Conservation (phyloP, 1,284 basidiomycete genomes). For the Phellopilus nigrolimitatus region DNA sequence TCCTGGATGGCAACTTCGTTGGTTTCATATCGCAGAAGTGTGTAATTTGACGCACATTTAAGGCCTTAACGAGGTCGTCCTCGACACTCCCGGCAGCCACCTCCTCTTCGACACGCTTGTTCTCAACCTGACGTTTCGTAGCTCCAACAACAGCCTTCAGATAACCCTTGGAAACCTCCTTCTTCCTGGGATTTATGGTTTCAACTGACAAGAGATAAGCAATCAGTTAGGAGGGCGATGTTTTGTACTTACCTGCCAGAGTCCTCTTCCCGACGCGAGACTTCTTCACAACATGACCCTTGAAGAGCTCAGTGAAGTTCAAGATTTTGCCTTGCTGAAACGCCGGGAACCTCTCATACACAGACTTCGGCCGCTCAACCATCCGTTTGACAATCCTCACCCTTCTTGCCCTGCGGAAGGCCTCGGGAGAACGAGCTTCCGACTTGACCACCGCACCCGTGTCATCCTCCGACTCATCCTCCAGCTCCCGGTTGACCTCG, state of each 20-base stretch:
- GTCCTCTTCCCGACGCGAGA: constrained; percentile 60
- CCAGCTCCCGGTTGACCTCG: constrained; percentile 76
- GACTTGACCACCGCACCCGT: constrained; percentile 50
- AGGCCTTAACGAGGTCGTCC: constrained; percentile 59
- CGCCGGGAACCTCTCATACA: constrained; percentile 84
- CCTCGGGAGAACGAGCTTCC: constrained; percentile 51
- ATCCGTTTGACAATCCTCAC: constrained; percentile 58
- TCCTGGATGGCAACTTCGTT: constrained; percentile 37
- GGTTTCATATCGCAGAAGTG: background rate
- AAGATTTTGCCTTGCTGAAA: constrained; percentile 78
- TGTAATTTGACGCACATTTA: constrained; percentile 46
- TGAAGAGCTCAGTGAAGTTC: constrained; percentile 92
- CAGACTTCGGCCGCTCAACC: constrained; percentile 72
- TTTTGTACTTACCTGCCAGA: constrained; percentile 52
- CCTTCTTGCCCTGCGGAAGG: constrained; percentile 50
- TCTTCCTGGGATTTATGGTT: constrained; percentile 65
- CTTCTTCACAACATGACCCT: constrained; percentile 72
- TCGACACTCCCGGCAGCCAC: constrained; percentile 73
- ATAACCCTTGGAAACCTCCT: constrained; percentile 57
- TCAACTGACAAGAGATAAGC: constrained; percentile 45
- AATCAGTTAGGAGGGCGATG: background rate
- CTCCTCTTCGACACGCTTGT: constrained; percentile 66
- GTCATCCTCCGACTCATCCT: constrained; percentile 50
- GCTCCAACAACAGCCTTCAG: constrained; percentile 71
- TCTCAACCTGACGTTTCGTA: constrained; percentile 67